Percentiles rank a stretch among this genome's conserved stretches.
These are phyloP conservation scores for Neoarthrinium moseri DNA, from an alignment of 2,329 filamentous ascomycete species.

Conservation along the genomic window DNA sequence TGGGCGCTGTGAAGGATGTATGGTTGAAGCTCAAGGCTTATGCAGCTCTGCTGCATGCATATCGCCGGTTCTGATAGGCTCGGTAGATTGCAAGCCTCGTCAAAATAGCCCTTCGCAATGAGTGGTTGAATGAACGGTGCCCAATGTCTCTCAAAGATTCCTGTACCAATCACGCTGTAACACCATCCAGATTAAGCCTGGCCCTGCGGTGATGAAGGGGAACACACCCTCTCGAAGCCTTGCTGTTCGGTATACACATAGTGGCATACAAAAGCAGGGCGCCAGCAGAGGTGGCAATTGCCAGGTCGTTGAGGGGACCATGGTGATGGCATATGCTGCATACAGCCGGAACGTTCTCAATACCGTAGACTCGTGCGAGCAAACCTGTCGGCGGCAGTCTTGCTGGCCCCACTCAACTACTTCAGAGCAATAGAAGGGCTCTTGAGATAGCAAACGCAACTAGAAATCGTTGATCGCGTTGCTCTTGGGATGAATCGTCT, in stretches of 20 bases:
- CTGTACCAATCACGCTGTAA: constrained; percentile 21
- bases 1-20: background rate
- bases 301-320: constrained; percentile 29
- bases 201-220: constrained; percentile 19
- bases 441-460: constrained; percentile 23
- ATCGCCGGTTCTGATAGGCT: too few relatives aligned
- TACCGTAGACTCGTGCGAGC: constrained; percentile 31
- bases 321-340: constrained; percentile 32
- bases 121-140: background rate
- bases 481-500: too few relatives aligned
- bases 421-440: constrained; percentile 16
- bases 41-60: background rate
- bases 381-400: constrained; percentile 23
- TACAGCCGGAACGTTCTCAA: constrained; percentile 34
- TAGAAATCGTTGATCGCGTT: background rate
- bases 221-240: constrained; percentile 19
- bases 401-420: constrained; percentile 27
- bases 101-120: background rate
- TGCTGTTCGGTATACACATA: constrained; percentile 23
- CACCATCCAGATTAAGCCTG: constrained; percentile 23
- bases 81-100: too few relatives aligned
- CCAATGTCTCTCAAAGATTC: background rate
- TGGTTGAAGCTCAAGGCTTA: background rate
- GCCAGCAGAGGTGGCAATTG: constrained; percentile 27
- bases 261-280: constrained; percentile 27